Evolutionary conservation across 331 rosid species (phyloP).

Genomic region (Acacia pycnantha): DNA sequence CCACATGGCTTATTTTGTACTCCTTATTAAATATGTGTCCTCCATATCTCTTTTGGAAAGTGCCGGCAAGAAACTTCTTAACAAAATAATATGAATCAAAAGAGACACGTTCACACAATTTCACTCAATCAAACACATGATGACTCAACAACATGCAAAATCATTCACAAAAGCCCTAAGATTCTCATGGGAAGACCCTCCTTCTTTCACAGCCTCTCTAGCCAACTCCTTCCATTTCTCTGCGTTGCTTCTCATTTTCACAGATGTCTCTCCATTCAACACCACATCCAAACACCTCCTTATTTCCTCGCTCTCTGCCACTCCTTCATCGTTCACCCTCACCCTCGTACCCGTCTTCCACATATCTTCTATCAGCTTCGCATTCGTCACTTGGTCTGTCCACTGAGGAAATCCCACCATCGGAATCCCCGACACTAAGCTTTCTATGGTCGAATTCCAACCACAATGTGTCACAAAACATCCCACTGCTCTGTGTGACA

Average conservation of each 20-base stretch:
- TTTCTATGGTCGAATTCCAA: constrained; percentile 36
- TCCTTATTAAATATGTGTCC: no score
- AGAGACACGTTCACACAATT: no score
- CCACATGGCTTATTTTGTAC: no score
- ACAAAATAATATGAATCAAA: no score
- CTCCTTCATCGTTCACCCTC: constrained; percentile 20
- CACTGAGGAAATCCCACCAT: constrained; percentile 31
- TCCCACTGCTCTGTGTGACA: constrained; percentile 22
- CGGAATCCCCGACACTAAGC: constrained; percentile 6
- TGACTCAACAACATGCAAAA: not conserved
- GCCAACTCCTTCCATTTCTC: constrained; percentile 22
- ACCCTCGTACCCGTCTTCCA: constrained; percentile 38
- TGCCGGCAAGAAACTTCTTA: no score
- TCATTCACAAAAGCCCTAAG: constrained; percentile 26
- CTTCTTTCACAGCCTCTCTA: constrained; percentile 19
- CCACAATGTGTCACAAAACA: constrained; percentile 43
- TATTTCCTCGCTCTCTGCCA: constrained; percentile 24
- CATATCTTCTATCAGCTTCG: constrained; percentile 39
- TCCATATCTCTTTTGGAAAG: no score
- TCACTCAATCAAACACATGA: no score
- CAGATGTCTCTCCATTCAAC: constrained; percentile 2
- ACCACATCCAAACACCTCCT: constrained; percentile 21
- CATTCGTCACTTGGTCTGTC: constrained; percentile 42
- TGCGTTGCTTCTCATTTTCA: constrained; percentile 12
- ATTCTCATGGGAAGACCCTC: constrained; percentile 26